Percentiles rank a stretch among this genome's conserved stretches.
Evolutionary conservation across 345 rosid genomes (phyloP).

Genomic region (Pistacia integerrima): DNA sequence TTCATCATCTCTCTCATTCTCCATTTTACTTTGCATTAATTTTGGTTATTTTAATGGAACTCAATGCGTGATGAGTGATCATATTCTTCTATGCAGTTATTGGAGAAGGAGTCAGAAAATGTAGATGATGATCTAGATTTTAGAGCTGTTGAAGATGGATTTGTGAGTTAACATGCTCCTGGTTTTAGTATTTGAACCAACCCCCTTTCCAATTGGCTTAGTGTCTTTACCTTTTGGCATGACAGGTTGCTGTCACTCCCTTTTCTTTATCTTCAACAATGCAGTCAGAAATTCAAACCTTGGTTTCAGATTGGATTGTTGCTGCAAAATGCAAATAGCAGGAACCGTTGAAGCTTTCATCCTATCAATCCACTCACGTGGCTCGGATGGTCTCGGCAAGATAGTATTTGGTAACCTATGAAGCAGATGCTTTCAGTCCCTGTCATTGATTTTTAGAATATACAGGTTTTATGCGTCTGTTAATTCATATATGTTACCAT

Average conservation of each 20-base stretch:
- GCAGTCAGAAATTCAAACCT: conserved; percentile 16
- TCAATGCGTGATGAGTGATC: neutral
- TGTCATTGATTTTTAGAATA: neutral
- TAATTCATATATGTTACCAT: neutral
- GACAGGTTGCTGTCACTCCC: conserved; percentile 29
- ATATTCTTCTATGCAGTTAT: conserved; percentile 23
- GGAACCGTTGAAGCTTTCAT: neutral
- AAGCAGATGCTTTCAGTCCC: neutral
- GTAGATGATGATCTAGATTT: conserved; percentile 38
- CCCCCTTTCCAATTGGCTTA: neutral
- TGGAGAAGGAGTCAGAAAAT: conserved; percentile 28
- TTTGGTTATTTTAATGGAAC: neutral
- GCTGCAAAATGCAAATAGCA: conserved; percentile 21
- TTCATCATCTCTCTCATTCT: neutral
- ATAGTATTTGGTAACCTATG: neutral
- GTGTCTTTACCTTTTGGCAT: neutral
- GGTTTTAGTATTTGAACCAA: neutral
- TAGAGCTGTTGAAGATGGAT: conserved; percentile 48
- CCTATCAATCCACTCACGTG: neutral
- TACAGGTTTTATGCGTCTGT: neutral
- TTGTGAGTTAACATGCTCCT: conserved; percentile 29
- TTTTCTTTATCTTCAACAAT: conserved; percentile 16
- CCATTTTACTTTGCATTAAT: neutral
- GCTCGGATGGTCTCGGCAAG: neutral
- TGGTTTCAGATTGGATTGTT: conserved; percentile 31